Conservation (phyloP, 2,329 filamentous ascomycete species). For the Claviceps quebecensis region DNA sequence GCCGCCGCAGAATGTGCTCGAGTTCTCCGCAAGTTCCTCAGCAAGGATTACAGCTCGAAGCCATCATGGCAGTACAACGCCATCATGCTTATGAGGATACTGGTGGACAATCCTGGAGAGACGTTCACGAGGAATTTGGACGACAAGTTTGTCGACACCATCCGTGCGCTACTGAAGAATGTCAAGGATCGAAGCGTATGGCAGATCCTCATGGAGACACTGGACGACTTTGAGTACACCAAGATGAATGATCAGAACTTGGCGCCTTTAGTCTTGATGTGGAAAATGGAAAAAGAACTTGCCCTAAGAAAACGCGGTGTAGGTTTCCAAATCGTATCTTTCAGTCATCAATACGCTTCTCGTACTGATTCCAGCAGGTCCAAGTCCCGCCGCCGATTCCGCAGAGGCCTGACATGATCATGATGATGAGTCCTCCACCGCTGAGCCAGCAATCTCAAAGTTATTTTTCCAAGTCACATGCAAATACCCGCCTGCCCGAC, state of each 20-base stretch:
- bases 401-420: conserved; percentile 6
- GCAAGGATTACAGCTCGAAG: conserved; percentile 50
- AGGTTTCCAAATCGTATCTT: conserved; percentile 12
- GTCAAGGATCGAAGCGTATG: conserved; percentile 63
- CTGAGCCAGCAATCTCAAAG: conserved; percentile 33
- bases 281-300: conserved; percentile 72
- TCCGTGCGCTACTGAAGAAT: conserved; percentile 60
- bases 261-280: conserved; percentile 63
- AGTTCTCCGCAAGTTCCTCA: conserved; percentile 69
- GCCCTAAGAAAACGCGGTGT: conserved; percentile 37
- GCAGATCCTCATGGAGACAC: conserved; percentile 75
- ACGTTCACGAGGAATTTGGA: conserved; percentile 89
- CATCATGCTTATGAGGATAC: conserved; percentile 86
- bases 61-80: conserved; percentile 84
- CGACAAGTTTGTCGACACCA: conserved; percentile 62
- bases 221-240: conserved; percentile 62
- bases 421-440: conserved; percentile 5
- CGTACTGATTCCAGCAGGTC: conserved; percentile 8
- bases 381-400: conserved; percentile 8
- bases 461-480: conserved; percentile 41
- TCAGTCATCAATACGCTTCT: background rate
- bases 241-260: conserved; percentile 65
- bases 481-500: conserved; percentile 41
- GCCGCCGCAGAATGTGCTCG: conserved; percentile 72
- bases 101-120: conserved; percentile 79